A percentile compares a stretch with the other conserved stretches of the same genome.
Evolutionary conservation across 306 rosid genomes (phyloP).

Genomic region (Cicer arietinum): DNA sequence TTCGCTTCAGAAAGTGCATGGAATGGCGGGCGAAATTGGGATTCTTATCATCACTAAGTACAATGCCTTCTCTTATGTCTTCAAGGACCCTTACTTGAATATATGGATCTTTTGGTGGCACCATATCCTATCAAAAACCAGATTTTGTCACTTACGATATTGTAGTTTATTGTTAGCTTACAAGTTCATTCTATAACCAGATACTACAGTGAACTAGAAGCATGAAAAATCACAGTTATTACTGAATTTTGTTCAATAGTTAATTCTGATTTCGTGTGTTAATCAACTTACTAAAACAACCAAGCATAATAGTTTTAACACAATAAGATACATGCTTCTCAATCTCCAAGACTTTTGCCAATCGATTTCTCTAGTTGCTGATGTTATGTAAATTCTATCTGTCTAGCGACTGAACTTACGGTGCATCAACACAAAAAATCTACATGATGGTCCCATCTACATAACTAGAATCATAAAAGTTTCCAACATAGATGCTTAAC

Average conservation of each 20-base stretch:
- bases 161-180: constrained; percentile 14
- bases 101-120: constrained; percentile 96
- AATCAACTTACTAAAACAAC: constrained; percentile 5
- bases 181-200: constrained; percentile 10
- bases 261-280: background rate
- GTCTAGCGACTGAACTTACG: constrained; percentile 26
- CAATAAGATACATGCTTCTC: background rate
- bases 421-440: constrained; percentile 26
- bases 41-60: constrained; percentile 79
- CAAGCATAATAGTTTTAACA: background rate
- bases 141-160: constrained; percentile 14
- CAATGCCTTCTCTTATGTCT: constrained; percentile 77
- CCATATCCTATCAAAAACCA: constrained; percentile 80
- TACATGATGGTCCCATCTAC: background rate
- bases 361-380: background rate
- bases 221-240: background rate
- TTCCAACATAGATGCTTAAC: background rate
- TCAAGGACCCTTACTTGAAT: constrained; percentile 90
- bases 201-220: background rate
- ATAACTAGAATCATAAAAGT: constrained; percentile 25
- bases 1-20: constrained; percentile 92
- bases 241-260: background rate
- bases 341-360: background rate
- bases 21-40: constrained; percentile 83
- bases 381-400: constrained; percentile 10